Percentiles rank a stretch among this genome's conserved stretches.
phyloP scores from a whole-genome alignment of 345 rosid species.

The Noccaea bulbosa region DNA sequence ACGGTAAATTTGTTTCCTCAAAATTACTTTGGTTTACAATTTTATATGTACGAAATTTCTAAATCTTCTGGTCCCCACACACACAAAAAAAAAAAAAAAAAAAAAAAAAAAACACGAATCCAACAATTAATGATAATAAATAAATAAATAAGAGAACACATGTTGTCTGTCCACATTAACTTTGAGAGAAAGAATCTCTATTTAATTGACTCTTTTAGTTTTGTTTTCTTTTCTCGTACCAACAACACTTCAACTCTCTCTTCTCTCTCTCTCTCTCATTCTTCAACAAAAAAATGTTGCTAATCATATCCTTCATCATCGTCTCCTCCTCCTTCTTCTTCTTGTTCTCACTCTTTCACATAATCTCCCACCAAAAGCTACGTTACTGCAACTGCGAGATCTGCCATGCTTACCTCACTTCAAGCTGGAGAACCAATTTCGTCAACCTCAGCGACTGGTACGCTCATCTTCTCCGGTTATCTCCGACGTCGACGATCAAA shows the following conservation, averaged over 20 bases:
- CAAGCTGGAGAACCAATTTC: constrained; percentile 60
- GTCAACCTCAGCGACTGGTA: constrained; percentile 79
- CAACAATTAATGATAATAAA: background rate
- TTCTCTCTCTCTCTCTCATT: constrained; percentile 23
- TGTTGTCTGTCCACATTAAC: constrained; percentile 39
- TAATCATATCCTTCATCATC: constrained; percentile 23
- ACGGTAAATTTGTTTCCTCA: no score
- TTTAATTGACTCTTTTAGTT: constrained; percentile 23
- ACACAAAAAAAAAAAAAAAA: background rate
- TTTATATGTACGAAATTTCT: background rate
- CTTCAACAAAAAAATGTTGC: constrained; percentile 19
- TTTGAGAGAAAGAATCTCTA: constrained; percentile 21
- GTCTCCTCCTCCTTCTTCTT: constrained; percentile 30
- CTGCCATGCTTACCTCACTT: constrained; percentile 59
- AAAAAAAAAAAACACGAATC: background rate
- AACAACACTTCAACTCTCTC: constrained; percentile 8
- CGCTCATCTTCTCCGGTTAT: constrained; percentile 61
- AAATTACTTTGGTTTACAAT: background rate
- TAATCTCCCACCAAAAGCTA: constrained; percentile 35
- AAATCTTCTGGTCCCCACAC: background rate
- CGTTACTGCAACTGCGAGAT: constrained; percentile 75
- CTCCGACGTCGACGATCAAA: constrained; percentile 65
- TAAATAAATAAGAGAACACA: constrained; percentile 14
- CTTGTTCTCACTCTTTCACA: constrained; percentile 27
- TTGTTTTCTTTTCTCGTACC: constrained; percentile 21